phyloP scores from a whole-genome alignment of 805 yeast species.

The Myxozyma lipomycoides region DNA sequence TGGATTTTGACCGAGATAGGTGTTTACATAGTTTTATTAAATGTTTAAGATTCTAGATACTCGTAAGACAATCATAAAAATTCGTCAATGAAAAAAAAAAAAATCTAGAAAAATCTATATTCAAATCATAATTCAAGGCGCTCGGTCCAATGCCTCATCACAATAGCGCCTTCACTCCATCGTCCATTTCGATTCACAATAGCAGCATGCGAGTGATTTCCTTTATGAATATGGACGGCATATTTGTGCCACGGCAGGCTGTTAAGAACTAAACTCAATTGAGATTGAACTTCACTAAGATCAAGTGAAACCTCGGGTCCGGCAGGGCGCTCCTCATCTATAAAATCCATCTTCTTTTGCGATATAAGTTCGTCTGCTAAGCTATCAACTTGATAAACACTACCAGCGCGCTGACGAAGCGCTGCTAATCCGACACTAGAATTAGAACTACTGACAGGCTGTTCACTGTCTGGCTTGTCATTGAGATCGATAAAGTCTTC shows the following conservation, averaged over 20 bases:
- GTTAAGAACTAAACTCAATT: slow-evolving; percentile 42
- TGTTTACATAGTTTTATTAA: too few species aligned
- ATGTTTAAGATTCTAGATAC: too few species aligned
- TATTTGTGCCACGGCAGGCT: slow-evolving; percentile 69
- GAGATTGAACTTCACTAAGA: slow-evolving; percentile 6
- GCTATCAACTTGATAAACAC: not conserved
- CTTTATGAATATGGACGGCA: slow-evolving; percentile 63
- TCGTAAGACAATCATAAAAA: not conserved
- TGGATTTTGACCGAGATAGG: too few species aligned
- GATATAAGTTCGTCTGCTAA: not conserved
- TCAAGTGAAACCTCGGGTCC: not conserved
- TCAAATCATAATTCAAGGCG: slow-evolving; percentile 8
- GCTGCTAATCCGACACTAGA: not conserved
- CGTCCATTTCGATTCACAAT: slow-evolving; percentile 65
- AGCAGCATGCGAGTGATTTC: slow-evolving; percentile 79
- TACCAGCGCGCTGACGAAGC: not conserved
- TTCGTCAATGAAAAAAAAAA: not conserved
- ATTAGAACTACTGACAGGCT: not conserved
- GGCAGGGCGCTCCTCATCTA: not conserved
- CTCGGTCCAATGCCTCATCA: slow-evolving; percentile 14
- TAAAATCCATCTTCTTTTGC: not conserved
- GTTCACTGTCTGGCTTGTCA: not conserved
- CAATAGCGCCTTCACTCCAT: slow-evolving; percentile 11
- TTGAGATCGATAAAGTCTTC: slow-evolving; percentile 19
- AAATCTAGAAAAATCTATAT: not conserved